Evolutionary conservation across 2,329 filamentous ascomycete species (phyloP).

Genomic region (Colletotrichum sp.): DNA sequence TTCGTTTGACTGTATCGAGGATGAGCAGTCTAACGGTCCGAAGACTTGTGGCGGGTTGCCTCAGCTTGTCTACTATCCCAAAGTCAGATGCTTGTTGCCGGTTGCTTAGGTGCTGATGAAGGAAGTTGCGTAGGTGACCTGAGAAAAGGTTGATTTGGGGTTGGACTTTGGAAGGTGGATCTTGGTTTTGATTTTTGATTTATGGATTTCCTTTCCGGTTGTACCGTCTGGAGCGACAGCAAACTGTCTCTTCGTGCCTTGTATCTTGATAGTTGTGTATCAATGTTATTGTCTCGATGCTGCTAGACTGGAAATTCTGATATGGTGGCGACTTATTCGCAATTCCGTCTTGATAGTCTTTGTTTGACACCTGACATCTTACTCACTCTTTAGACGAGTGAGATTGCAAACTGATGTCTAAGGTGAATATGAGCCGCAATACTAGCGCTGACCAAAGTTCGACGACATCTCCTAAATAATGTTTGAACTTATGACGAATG

Average conservation of each 20-base stretch:
- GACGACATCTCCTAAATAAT: background rate
- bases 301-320: background rate
- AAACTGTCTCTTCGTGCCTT: background rate
- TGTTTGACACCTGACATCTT: background rate
- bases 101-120: background rate
- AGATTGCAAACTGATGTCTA: background rate
- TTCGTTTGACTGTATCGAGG: background rate
- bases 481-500: background rate
- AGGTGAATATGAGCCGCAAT: background rate
- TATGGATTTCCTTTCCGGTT: background rate
- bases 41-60: background rate
- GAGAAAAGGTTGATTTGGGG: background rate
- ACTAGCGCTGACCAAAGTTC: background rate
- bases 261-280: background rate
- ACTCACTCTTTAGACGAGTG: accelerated
- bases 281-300: background rate
- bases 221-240: background rate
- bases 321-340: background rate
- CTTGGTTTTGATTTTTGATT: background rate
- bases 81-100: background rate
- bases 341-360: background rate
- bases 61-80: background rate
- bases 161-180: accelerated
- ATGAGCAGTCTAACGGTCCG: background rate
- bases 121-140: background rate